These are phyloP conservation scores for Trametes sp. DNA, from an alignment of 1,284 basidiomycete species.

Conservation along the genomic window DNA sequence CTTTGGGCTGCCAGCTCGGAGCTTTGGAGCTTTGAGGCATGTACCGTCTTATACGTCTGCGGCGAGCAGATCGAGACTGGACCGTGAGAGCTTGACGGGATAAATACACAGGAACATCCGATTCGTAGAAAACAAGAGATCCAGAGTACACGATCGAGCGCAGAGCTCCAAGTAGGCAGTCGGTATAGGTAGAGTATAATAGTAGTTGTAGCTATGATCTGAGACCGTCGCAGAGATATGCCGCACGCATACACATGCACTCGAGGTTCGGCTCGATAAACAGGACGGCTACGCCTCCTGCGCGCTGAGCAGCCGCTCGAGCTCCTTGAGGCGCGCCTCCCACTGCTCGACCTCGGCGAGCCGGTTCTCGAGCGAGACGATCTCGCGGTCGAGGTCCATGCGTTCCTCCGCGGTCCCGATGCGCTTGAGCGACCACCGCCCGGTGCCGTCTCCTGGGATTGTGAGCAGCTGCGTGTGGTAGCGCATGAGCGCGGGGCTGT, in stretches of 20 bases:
- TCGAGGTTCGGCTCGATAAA: no score
- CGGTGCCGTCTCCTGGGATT: conserved; percentile 69
- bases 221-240: not conserved
- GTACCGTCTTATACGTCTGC: no score
- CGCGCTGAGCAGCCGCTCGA: conserved; percentile 55
- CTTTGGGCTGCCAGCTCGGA: no score
- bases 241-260: no score
- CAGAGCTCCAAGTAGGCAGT: no score
- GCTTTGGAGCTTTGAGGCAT: no score
- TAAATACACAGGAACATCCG: no score
- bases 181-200: no score
- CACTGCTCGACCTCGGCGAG: conserved; percentile 72
- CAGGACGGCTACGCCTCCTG: conserved; percentile 38
- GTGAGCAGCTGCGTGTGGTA: conserved; percentile 87
- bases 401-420: conserved; percentile 78
- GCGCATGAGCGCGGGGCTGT: conserved; percentile 80
- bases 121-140: not conserved
- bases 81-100: no score
- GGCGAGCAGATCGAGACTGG: no score
- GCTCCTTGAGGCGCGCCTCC: conserved; percentile 67
- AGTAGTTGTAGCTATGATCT: no score
- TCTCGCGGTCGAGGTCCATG: conserved; percentile 78
- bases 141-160: not conserved
- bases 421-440: conserved; percentile 74
- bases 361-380: conserved; percentile 67